Evolutionary conservation across 305 asterid species (phyloP).

Genomic region (Solanum hybrid): DNA sequence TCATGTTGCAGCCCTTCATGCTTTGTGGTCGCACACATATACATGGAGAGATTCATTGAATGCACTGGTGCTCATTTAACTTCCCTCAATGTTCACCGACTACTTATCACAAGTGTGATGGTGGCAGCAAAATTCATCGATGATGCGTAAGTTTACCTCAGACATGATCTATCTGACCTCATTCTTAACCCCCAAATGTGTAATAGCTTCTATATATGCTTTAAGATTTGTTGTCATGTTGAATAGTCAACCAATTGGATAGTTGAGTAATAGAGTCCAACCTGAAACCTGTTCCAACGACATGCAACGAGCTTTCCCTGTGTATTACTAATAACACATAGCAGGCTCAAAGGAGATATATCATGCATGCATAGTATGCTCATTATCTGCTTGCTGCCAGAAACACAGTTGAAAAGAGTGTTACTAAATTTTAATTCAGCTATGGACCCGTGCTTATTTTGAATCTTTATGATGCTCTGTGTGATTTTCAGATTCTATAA

Average conservation of each 20-base stretch:
- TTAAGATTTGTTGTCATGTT: neutral
- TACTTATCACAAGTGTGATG: constrained; percentile 75
- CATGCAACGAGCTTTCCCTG: neutral
- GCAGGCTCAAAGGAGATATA: neutral
- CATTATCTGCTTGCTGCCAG: neutral
- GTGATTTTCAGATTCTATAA: constrained; percentile 56
- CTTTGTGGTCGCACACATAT: constrained; percentile 65
- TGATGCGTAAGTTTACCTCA: constrained; percentile 58
- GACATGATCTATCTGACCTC: neutral
- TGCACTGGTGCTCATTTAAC: constrained; percentile 33
- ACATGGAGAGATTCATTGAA: constrained; percentile 60
- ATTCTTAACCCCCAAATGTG: neutral
- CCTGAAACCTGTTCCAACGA: neutral
- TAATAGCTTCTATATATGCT: neutral
- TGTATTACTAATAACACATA: neutral
- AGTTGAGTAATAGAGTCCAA: neutral
- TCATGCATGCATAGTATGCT: neutral
- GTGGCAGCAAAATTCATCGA: constrained; percentile 89
- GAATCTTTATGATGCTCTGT: constrained; percentile 6
- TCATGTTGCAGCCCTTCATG: constrained; percentile 92
- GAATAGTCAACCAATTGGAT: neutral
- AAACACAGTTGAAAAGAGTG: neutral
- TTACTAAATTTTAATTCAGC: neutral
- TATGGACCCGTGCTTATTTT: neutral
- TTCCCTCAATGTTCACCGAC: constrained; percentile 79